These are phyloP conservation scores for Penicillium verrucosum DNA, from an alignment of 2,329 filamentous ascomycete species.

Conservation along the genomic window DNA sequence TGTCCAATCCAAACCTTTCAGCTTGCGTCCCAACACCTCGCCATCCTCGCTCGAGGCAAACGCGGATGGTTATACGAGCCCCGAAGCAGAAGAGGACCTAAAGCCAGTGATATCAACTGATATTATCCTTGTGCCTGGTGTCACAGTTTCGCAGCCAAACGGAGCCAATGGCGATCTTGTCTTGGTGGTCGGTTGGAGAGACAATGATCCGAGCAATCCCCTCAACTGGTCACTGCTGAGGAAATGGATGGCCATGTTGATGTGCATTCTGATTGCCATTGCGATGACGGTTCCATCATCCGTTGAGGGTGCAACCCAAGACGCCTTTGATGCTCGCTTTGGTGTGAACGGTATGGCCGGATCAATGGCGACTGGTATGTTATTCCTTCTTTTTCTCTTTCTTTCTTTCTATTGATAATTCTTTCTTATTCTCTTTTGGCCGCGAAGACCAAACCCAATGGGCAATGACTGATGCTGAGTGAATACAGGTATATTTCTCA, in stretches of 20 bases:
- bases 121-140: slow-evolving; percentile 1
- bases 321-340: slow-evolving; percentile 9
- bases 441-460: fast-evolving
- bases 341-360: slow-evolving; percentile 12
- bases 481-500: slow-evolving; percentile 23
- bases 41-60: background rate
- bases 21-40: background rate
- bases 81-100: background rate
- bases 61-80: background rate
- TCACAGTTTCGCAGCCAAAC: background rate
- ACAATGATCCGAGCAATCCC: slow-evolving; percentile 14
- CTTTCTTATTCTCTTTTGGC: background rate
- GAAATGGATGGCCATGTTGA: slow-evolving; percentile 14
- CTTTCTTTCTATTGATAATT: no score
- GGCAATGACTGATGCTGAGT: background rate
- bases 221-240: slow-evolving; percentile 5
- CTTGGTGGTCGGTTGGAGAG: slow-evolving; percentile 3
- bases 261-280: slow-evolving; percentile 11
- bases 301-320: slow-evolving; percentile 10
- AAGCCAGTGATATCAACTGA: background rate
- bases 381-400: background rate
- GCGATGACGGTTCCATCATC: slow-evolving; percentile 12
- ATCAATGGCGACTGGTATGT: slow-evolving; percentile 12
- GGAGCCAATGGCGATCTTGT: background rate
- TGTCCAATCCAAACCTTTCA: slow-evolving; percentile 5